Percentiles rank a stretch among this genome's conserved stretches.
Conservation (phyloP, 352 stramenopile genomes). For the Phytophthora tubulina region DNA sequence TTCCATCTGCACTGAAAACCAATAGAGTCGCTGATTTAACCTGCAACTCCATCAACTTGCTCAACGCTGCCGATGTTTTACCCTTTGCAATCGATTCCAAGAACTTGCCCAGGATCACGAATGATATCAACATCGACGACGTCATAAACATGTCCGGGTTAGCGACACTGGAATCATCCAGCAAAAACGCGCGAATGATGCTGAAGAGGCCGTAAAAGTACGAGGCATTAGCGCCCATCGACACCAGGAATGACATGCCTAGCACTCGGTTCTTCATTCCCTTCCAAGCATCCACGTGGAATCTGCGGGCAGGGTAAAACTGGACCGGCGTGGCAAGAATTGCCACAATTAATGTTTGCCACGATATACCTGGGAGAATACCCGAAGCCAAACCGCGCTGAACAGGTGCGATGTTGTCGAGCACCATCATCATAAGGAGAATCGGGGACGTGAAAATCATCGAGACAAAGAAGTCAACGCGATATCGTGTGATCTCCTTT, state of each 20-base stretch:
- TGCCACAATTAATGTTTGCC: conserved; percentile 78
- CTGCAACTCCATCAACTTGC: conserved; percentile 96
- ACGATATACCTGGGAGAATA: conserved; percentile 74
- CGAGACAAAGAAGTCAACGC: conserved; percentile 87
- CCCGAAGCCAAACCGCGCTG: conserved; percentile 54
- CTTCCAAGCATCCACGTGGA: conserved; percentile 96
- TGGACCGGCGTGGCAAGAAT: conserved; percentile 96
- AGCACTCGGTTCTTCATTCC: conserved; percentile 90
- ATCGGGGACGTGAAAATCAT: conserved; percentile 95
- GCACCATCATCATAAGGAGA: conserved; percentile 93
- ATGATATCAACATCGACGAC: conserved; percentile 97
- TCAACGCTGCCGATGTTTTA: conserved; percentile 95
- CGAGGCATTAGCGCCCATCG: conserved; percentile 95
- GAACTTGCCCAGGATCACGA: conserved; percentile 99
- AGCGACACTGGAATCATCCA: conserved; percentile 72
- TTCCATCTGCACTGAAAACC: conserved; percentile 73
- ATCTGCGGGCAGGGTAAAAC: conserved; percentile 93
- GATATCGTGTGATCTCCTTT: conserved; percentile 84
- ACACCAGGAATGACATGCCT: conserved; percentile 98
- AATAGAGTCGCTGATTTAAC: conserved; percentile 95
- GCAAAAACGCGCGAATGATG: conserved; percentile 75
- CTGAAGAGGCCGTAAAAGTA: conserved; percentile 97
- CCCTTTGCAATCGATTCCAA: conserved; percentile 95
- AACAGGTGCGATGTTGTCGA: conserved; percentile 79
- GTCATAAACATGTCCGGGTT: conserved; percentile 97